Evolutionary conservation across 257 asterid genomes (phyloP).

Genomic region (Petunia axillaris): DNA sequence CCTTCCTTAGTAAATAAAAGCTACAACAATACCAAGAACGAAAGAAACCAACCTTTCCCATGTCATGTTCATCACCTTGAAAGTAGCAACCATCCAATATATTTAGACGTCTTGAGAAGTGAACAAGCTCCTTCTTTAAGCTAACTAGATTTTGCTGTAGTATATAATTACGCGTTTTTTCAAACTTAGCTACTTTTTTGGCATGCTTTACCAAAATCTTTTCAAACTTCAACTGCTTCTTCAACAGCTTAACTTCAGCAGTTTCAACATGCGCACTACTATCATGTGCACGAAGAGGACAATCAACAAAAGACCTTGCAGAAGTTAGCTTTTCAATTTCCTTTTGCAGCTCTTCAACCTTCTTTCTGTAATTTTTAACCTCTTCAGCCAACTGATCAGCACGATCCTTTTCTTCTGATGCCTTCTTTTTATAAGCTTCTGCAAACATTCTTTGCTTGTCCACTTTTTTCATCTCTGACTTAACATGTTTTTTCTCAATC

Average conservation of each 20-base stretch:
- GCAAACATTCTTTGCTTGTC: constrained; percentile 59
- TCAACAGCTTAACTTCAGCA: constrained; percentile 55
- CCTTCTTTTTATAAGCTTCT: constrained; percentile 52
- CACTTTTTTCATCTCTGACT: constrained; percentile 61
- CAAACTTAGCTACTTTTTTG: constrained; percentile 59
- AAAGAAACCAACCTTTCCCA: constrained; percentile 72
- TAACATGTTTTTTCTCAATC: constrained; percentile 50
- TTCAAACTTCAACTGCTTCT: constrained; percentile 70
- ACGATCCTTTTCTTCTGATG: constrained; percentile 54
- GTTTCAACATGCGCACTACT: constrained; percentile 41
- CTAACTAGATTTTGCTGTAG: constrained; percentile 56
- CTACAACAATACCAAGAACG: constrained; percentile 23
- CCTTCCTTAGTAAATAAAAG: not conserved
- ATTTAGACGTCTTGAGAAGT: constrained; percentile 56
- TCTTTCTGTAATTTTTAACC: constrained; percentile 55
- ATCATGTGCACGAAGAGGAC: constrained; percentile 35
- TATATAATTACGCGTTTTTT: constrained; percentile 57
- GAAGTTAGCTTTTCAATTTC: constrained; percentile 54
- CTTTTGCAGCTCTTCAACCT: constrained; percentile 55
- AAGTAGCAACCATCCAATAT: constrained; percentile 49
- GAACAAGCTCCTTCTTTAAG: constrained; percentile 58
- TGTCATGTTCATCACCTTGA: constrained; percentile 42
- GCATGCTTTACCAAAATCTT: constrained; percentile 73
- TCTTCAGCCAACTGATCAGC: constrained; percentile 58
- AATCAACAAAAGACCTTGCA: constrained; percentile 34